Percentiles rank a stretch among this genome's conserved stretches.
phyloP scores from a whole-genome alignment of 78 protist genomes.

The Bigelowiella natans region DNA sequence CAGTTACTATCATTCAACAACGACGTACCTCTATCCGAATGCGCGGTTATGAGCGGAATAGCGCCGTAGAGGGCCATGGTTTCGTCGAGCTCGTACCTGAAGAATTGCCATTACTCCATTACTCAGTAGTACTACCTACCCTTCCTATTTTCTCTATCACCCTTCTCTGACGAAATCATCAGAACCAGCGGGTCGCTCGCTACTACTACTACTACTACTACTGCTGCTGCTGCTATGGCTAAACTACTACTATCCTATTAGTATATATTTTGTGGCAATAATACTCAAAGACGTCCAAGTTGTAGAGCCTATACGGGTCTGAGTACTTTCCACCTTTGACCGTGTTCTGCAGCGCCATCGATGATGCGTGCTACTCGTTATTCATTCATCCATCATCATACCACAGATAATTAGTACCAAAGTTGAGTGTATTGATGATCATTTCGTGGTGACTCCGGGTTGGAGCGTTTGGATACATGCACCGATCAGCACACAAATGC shows the following conservation, averaged over 20 bases:
- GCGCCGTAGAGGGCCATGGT: slow-evolving; percentile 84
- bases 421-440: background rate
- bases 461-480: too few species aligned
- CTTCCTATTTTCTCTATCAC: background rate
- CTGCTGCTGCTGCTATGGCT: background rate
- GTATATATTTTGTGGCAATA: background rate
- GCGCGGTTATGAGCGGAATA: slow-evolving; percentile 80
- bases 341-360: background rate
- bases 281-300: slow-evolving; percentile 79
- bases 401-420: too few species aligned
- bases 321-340: background rate
- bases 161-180: background rate
- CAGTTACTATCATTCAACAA: background rate
- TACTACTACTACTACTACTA: too few species aligned
- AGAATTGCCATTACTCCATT: too few species aligned
- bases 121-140: background rate
- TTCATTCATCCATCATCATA: too few species aligned
- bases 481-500: slow-evolving; percentile 89
- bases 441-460: too few species aligned
- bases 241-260: background rate
- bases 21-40: slow-evolving; percentile 9
- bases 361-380: background rate
- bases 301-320: slow-evolving; percentile 86
- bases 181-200: too few species aligned
- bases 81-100: slow-evolving; percentile 73